phyloP scores from a whole-genome alignment of 2,329 filamentous ascomycete species.

The Fusarium cicatricum region DNA sequence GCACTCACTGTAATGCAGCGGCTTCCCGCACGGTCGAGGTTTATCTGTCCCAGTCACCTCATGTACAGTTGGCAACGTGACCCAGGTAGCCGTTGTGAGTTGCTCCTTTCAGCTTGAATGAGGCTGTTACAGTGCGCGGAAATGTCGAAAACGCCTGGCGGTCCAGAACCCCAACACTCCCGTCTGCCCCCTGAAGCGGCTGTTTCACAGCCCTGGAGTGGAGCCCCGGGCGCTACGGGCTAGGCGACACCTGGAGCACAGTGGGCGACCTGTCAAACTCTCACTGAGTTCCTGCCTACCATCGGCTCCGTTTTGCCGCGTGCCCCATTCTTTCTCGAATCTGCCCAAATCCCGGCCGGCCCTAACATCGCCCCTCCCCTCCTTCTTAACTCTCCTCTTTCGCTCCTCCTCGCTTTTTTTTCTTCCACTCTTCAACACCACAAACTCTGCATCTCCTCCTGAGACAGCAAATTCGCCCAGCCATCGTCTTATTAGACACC shows the following conservation, averaged over 20 bases:
- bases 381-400: slow-evolving; percentile 35
- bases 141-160: slow-evolving; percentile 8
- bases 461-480: slow-evolving; percentile 36
- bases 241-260: slow-evolving; percentile 15
- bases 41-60: slow-evolving; percentile 5
- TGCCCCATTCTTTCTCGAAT: slow-evolving; percentile 37
- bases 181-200: slow-evolving; percentile 1
- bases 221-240: slow-evolving; percentile 5
- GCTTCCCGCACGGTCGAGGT: too few species aligned
- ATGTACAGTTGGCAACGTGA: slow-evolving; percentile 14
- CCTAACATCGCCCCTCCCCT: slow-evolving; percentile 41
- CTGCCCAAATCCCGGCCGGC: slow-evolving; percentile 37
- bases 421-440: slow-evolving; percentile 28
- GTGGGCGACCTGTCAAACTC: slow-evolving; percentile 1
- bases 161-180: neutral
- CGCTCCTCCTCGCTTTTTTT: slow-evolving; percentile 26
- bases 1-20: too few species aligned
- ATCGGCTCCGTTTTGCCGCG: slow-evolving; percentile 21
- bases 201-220: slow-evolving; percentile 24
- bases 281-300: neutral
- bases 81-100: neutral
- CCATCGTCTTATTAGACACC: slow-evolving; percentile 19
- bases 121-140: slow-evolving; percentile 15
- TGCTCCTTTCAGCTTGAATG: neutral
- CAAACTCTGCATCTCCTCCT: slow-evolving; percentile 36